Evolutionary conservation across 305 asterid genomes (phyloP).

Genomic region (Andrographis paniculata): DNA sequence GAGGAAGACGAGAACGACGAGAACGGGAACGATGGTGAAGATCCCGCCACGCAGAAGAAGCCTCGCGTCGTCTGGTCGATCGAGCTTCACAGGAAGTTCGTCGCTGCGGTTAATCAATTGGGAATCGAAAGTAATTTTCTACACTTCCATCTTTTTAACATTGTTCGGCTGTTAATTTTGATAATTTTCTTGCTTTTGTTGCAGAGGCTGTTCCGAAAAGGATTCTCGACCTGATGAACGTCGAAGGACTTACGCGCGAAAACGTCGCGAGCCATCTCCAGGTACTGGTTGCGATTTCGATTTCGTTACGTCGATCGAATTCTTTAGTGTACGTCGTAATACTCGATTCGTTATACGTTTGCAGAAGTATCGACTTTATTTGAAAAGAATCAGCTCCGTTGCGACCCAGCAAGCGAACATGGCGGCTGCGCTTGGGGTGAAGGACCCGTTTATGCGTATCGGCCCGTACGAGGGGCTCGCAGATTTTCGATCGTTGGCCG

Average conservation of each 20-base stretch:
- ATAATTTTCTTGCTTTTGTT: constrained; percentile 12
- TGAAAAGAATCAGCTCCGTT: constrained; percentile 75
- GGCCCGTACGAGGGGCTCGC: constrained; percentile 58
- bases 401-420: constrained; percentile 77
- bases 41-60: constrained; percentile 47
- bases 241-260: constrained; percentile 90
- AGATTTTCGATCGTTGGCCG: constrained; percentile 51
- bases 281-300: constrained; percentile 33
- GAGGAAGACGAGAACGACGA: constrained; percentile 51
- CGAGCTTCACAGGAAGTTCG: constrained; percentile 66
- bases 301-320: not conserved
- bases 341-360: constrained; percentile 4
- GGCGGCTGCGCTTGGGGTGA: constrained; percentile 68
- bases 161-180: not conserved
- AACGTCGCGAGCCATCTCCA: constrained; percentile 99
- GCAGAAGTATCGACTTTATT: constrained; percentile 92
- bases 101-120: constrained; percentile 58
- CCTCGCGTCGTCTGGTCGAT: constrained; percentile 72
- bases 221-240: constrained; percentile 97
- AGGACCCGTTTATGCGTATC: constrained; percentile 63
- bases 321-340: not conserved
- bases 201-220: constrained; percentile 98
- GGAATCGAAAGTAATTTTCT: constrained; percentile 49
- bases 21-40: constrained; percentile 40
- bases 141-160: not conserved